Base-by-base conservation (phyloP, 768 basidiomycete species). In the Suillus subalutaceus region DNA sequence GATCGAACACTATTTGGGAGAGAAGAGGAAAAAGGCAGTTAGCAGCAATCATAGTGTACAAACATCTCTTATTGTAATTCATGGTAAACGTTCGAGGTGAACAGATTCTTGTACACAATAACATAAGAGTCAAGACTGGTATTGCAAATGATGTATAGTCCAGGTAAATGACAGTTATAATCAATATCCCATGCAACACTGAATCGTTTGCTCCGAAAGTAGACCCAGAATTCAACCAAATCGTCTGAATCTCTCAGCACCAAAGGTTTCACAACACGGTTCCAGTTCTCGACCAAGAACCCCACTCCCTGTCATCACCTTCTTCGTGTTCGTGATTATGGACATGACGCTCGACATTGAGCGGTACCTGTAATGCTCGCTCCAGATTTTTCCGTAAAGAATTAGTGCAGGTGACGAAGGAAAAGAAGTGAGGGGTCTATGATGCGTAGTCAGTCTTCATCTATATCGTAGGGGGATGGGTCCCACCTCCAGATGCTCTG, bases 281-380 rank as follows among this genome's bases (percentile, higher is more conserved):
- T 84, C 96, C 96, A 98, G 71, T 96, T 96, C 63, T 94, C 88
- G 89, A 84, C 95, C 96, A 98, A 0, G 86, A 86, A 30, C 82
- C 79, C 93, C 93, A 95, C 40, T 83, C 80, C 82, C 84, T 84
- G 35, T 74, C 72, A 8, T 70, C 74, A 2, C 71, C 77, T 40
- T 69, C 71, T 66, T 65, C 58, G 56, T 70, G 72, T 50, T 62
- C 65, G 59, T 64, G 66, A 23, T 66, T 67, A 35, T 69, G 70
- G 63, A 68, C 64, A 67, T 41, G 77, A 68, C 2, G 69, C 61
- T 58, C 66, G 66, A 9, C 72, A 56, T 2, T 73, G 71, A 10
- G 72, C 73, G 71, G 73, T 9, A 75, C 64, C 43, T 71, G 66
- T 1, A 77, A 75, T 6, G 81, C 75, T 13, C 73, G 37, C 26